Evolutionary conservation across 192 early-diverging fungal species (phyloP).

Genomic region (Funneliformis geosporum): DNA sequence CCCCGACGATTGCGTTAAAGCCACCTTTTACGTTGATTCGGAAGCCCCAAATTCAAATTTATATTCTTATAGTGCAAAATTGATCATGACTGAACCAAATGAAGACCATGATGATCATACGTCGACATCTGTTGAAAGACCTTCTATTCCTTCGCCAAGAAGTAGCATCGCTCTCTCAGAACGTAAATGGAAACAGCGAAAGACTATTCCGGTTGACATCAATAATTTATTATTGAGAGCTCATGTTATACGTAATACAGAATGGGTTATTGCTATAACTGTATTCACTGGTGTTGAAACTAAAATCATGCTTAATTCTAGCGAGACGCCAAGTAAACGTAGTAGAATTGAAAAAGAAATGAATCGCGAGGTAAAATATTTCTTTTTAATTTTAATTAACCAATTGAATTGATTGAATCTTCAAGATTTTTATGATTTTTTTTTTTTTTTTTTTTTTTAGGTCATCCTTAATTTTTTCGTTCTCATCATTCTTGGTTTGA

Average conservation of each 20-base stretch:
- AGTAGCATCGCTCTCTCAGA: background rate
- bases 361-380: constrained; percentile 64
- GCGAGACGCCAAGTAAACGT: constrained; percentile 87
- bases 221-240: constrained; percentile 86
- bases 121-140: background rate
- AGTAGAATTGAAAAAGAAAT: constrained; percentile 83
- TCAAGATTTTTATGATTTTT: background rate
- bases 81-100: constrained; percentile 46
- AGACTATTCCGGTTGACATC: constrained; percentile 70
- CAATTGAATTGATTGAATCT: background rate
- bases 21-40: constrained; percentile 67
- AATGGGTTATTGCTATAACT: constrained; percentile 84
- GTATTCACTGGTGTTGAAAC: constrained; percentile 87
- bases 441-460: constrained; percentile 23
- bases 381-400: background rate
- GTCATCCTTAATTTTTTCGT: constrained; percentile 47
- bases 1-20: constrained; percentile 72
- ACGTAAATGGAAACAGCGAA: constrained; percentile 28
- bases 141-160: background rate
- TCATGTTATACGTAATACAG: constrained; percentile 86
- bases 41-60: constrained; percentile 81
- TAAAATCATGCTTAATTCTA: constrained; percentile 91
- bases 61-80: constrained; percentile 72
- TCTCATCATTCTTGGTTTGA: constrained; percentile 40
- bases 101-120: background rate